Evolutionary conservation across 2,329 filamentous ascomycete genomes (phyloP).

Genomic region (Colletotrichum euphorbiae): DNA sequence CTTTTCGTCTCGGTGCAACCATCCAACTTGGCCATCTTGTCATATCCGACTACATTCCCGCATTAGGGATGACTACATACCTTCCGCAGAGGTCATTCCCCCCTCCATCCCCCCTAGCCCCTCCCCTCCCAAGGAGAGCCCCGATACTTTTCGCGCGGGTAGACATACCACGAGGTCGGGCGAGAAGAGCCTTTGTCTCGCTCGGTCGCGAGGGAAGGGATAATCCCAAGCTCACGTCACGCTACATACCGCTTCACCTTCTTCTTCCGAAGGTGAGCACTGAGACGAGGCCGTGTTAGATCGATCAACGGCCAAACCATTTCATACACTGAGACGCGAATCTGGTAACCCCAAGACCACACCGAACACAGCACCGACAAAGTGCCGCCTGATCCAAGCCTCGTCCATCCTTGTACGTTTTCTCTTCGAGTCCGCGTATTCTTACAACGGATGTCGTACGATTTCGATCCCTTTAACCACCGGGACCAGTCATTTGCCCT

Average conservation of each 20-base stretch:
- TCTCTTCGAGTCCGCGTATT: constrained; percentile 9
- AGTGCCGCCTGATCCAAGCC: constrained; percentile 34
- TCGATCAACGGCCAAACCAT: constrained; percentile 8
- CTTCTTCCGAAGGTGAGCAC: not conserved
- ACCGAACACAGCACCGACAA: not conserved
- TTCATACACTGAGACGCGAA: not conserved
- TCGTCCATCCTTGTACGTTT: constrained; percentile 21
- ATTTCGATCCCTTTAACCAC: not conserved
- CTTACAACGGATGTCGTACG: constrained; percentile 21
- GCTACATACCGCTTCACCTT: constrained; percentile 17
- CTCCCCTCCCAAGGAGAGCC: constrained; percentile 1
- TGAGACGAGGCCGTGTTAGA: not conserved
- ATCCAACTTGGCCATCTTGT: not conserved
- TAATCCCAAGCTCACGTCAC: constrained; percentile 34
- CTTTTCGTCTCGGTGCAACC: constrained; percentile 11
- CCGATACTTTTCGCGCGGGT: not conserved
- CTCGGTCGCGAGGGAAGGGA: constrained; percentile 19
- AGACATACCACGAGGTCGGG: constrained; percentile 27
- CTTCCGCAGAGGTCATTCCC: constrained; percentile 3
- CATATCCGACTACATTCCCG: constrained; percentile 18
- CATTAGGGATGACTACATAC: not conserved
- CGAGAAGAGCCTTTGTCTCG: constrained; percentile 29
- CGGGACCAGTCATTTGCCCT: constrained; percentile 1
- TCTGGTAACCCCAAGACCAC: not conserved
- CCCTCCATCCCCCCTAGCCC: not conserved